These are phyloP conservation scores for Thalia dealbata DNA, from an alignment of 176 grass and related monocot species.

Conservation along the genomic window DNA sequence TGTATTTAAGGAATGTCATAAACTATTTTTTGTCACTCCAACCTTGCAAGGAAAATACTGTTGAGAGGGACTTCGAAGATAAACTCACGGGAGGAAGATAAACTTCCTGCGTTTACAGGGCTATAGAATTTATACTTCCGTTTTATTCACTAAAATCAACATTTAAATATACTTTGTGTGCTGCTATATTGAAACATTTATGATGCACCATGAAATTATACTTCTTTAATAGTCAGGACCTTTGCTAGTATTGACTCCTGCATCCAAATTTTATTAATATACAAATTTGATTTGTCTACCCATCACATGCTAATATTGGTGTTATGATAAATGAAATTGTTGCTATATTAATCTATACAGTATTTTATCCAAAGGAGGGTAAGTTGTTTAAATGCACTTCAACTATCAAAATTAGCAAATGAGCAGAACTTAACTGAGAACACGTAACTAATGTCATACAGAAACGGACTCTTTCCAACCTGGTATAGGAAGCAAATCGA, in stretches of 20 bases:
- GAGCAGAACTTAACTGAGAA: slow-evolving; percentile 54
- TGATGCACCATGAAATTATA: neutral
- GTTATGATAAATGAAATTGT: neutral
- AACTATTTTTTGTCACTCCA: too few relatives aligned
- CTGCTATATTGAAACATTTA: too few relatives aligned
- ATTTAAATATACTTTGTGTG: too few relatives aligned
- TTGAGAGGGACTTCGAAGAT: too few relatives aligned
- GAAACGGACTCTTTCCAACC: slow-evolving; percentile 89
- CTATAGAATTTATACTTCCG: too few relatives aligned
- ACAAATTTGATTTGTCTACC: neutral
- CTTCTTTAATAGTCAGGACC: neutral
- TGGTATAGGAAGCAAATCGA: slow-evolving; percentile 98
- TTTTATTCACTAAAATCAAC: too few relatives aligned
- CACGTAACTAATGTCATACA: slow-evolving; percentile 93
- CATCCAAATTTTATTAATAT: neutral
- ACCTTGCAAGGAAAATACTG: too few relatives aligned
- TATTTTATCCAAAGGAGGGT: slow-evolving; percentile 9
- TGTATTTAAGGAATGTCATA: too few relatives aligned
- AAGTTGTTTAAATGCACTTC: slow-evolving; percentile 35
- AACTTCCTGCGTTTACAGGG: too few relatives aligned
- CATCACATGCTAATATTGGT: neutral
- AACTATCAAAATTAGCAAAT: slow-evolving; percentile 35
- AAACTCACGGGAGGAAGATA: too few relatives aligned
- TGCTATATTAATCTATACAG: slow-evolving; percentile 18
- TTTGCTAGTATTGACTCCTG: neutral